These are phyloP conservation scores for Epichloe baconii DNA, from an alignment of 2,329 filamentous ascomycete species.

Conservation along the genomic window DNA sequence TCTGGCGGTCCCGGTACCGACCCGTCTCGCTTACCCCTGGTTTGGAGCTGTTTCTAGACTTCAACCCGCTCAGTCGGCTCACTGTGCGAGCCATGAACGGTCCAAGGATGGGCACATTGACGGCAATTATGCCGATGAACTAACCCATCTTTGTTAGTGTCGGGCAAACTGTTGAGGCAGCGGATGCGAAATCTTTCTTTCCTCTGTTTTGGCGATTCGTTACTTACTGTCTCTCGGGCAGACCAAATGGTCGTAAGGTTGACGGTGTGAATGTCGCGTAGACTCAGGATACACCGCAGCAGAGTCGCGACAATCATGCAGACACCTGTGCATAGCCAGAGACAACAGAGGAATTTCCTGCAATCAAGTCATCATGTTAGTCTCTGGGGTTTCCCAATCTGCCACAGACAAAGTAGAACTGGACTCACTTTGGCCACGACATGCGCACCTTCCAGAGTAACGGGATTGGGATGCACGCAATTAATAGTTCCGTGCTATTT, in stretches of 20 bases:
- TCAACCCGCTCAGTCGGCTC: conserved; percentile 21
- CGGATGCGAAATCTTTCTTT: background rate
- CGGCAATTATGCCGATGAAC: conserved; percentile 30
- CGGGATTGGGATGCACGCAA: conserved; percentile 27
- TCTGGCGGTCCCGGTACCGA: background rate
- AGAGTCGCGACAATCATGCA: conserved; percentile 26
- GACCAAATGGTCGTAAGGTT: conserved; percentile 18
- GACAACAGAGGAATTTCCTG: conserved; percentile 23
- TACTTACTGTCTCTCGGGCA: conserved; percentile 24
- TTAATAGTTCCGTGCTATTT: conserved; percentile 24
- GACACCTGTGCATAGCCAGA: conserved; percentile 29
- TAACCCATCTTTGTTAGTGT: conserved; percentile 6
- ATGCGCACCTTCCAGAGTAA: conserved; percentile 27
- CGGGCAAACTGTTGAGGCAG: no score
- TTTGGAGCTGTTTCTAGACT: background rate
- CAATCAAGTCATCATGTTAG: background rate
- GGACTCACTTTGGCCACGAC: conserved; percentile 6
- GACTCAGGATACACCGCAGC: conserved; percentile 26
- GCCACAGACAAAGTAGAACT: background rate
- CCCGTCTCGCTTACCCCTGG: background rate
- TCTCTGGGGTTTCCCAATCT: background rate
- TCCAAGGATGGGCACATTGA: conserved; percentile 22
- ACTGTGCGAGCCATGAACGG: background rate
- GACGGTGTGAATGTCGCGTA: conserved; percentile 22
- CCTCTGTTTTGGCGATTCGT: background rate